Base-by-base conservation (phyloP, 371 early-diverging fungal genomes). In the Mucor mucedo region DNA sequence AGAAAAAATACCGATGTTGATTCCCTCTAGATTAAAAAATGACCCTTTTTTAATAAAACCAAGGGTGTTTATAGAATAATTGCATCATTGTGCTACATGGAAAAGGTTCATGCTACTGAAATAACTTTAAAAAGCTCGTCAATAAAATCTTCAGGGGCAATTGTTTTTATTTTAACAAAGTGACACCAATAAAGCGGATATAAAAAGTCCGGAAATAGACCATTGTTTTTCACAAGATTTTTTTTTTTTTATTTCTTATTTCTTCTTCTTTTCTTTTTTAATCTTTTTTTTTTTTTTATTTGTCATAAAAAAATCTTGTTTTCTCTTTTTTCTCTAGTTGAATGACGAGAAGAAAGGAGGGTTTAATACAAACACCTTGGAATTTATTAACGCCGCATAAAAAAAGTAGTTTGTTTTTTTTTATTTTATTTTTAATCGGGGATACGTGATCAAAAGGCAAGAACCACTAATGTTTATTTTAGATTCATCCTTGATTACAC, bases 261-360 rank as follows among this genome's bases (percentile, higher is more conserved):
- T 27, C 41, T 52, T 39, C 21, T 44, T 53, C 21, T 45, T 47
- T 39, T 39, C 55, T 28, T 33, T 33, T 52, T n/a, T 52, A 10
- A 8, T 21, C 21, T 52, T 41, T 55, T 55, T 28, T 59, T 59
- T 29, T 59, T 40, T n/a, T 50, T 49, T n/a, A 3, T 55, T 14
- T 32, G 29, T 28, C 21, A 27, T 14, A 44, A 10, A 10, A 14
- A 2, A 5, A 3, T 44, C 16, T 44, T 44, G 13, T n/a, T 14
- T 44, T 44, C 14, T 2, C 6, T 47, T 47, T 47, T 47, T 47
- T 47, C 2, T 42, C 4, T 11, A 10, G 16, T 35, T 61, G 27
- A 60, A 65, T 65, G 66, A 55, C 66, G 30, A 54, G 60, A 54
- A 60, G 62, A 55, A 62, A 62, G 48, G 55, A 54, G 28, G 55